Conservation (phyloP, 495 filamentous ascomycete species). For the Astrothelium macrocarpum region DNA sequence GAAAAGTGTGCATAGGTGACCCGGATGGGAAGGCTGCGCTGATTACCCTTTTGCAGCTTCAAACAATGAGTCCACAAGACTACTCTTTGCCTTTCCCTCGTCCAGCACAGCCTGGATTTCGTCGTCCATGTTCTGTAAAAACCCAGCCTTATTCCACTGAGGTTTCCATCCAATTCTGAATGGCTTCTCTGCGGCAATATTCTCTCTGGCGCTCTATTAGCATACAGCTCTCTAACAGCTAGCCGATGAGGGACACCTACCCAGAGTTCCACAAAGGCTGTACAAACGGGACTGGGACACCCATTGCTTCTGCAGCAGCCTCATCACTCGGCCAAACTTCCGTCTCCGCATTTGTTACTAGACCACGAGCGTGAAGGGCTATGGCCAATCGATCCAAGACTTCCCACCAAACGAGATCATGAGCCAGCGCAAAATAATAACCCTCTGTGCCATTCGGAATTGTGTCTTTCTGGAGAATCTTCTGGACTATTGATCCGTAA, state of each 20-base stretch:
- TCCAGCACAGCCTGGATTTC: neutral
- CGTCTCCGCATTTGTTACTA: neutral
- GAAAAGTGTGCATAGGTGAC: no score
- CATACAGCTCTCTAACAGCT: neutral
- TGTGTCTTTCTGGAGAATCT: neutral
- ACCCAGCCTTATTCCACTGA: neutral
- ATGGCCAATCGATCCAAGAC: neutral
- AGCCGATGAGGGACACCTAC: constrained; percentile 13
- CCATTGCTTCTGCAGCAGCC: constrained; percentile 1
- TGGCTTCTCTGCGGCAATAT: neutral
- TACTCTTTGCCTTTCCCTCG: neutral
- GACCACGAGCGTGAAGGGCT: neutral
- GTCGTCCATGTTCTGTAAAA: neutral
- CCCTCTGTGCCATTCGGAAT: neutral
- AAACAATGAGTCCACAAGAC: constrained; percentile 1
- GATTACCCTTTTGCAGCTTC: neutral
- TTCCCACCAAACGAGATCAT: constrained; percentile 1
- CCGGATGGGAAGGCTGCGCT: no score
- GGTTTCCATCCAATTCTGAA: neutral
- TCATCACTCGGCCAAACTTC: neutral
- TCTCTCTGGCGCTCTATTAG: neutral
- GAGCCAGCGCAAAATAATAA: neutral
- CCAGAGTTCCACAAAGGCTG: constrained; percentile 6
- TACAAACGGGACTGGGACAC: neutral
- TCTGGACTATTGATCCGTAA: neutral